Evolutionary conservation across 176 grass and related monocot species (phyloP).

Genomic region (Musa beccarii): DNA sequence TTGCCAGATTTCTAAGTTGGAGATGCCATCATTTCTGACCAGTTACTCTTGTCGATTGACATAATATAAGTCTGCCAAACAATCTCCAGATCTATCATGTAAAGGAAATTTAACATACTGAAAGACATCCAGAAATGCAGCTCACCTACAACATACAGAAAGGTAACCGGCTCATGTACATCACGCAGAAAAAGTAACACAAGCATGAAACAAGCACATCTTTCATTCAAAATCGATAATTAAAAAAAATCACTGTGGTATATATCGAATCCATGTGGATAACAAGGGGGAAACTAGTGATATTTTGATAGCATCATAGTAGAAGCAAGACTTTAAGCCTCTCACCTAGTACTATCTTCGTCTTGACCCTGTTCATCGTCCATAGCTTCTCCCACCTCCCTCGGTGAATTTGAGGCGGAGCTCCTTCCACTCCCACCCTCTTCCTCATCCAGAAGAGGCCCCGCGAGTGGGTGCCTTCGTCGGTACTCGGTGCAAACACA

Average conservation of each 20-base stretch:
- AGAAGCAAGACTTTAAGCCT: background rate
- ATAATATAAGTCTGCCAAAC: background rate
- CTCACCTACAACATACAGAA: background rate
- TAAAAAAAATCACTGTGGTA: no score
- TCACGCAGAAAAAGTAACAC: background rate
- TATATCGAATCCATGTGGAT: background rate
- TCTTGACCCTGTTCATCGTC: slow-evolving; percentile 3
- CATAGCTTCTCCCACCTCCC: background rate
- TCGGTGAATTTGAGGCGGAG: slow-evolving; percentile 3
- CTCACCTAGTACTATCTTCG: background rate
- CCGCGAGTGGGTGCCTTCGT: background rate
- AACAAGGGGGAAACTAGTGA: background rate
- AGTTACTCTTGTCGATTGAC: background rate
- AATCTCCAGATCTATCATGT: background rate
- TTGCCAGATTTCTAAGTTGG: background rate
- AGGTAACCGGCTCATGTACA: background rate
- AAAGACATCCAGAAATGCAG: background rate
- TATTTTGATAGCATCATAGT: background rate
- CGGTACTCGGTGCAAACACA: slow-evolving; percentile 18
- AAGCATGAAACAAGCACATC: no score
- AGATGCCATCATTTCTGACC: background rate
- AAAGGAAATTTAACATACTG: background rate
- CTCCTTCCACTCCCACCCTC: slow-evolving; percentile 14
- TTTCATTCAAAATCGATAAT: no score
- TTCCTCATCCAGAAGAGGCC: background rate